phyloP scores from a whole-genome alignment of 2,329 filamentous ascomycete species.

The Alternaria triticina region DNA sequence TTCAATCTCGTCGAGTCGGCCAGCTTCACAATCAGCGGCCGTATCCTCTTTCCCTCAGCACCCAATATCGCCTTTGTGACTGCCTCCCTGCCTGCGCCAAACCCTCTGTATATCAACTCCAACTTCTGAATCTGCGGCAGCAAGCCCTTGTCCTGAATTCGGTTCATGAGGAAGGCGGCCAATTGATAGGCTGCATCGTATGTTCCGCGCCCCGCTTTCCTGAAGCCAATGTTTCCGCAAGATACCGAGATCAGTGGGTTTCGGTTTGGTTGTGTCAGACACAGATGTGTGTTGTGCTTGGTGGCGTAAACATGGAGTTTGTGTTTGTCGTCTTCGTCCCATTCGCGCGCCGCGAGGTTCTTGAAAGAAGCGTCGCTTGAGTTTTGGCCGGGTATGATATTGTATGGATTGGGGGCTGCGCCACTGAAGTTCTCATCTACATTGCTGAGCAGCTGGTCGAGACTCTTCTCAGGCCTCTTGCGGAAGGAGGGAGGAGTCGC shows the following conservation, averaged over 20 bases:
- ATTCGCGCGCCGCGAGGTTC: conserved; percentile 32
- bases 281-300: conserved; percentile 96
- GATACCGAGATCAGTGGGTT: conserved; percentile 81
- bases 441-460: conserved; percentile 23
- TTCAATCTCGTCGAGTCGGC: conserved; percentile 89
- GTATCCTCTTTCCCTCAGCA: conserved; percentile 77
- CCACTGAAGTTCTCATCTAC: conserved; percentile 25
- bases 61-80: conserved; percentile 89
- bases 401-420: conserved; percentile 14
- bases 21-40: conserved; percentile 77
- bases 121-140: conserved; percentile 76
- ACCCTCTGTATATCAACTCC: conserved; percentile 84
- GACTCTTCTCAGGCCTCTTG: conserved; percentile 9
- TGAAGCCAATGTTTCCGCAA: conserved; percentile 89
- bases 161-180: conserved; percentile 79
- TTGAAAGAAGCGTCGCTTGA: background rate
- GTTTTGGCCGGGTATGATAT: conserved; percentile 26
- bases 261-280: conserved; percentile 81
- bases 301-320: conserved; percentile 86
- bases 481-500: conserved; percentile 11
- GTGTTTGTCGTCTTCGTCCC: conserved; percentile 65
- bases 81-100: conserved; percentile 85
- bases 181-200: conserved; percentile 96
- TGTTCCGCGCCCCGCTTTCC: conserved; percentile 76
- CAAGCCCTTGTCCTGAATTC: conserved; percentile 82